Base-by-base conservation (phyloP, 495 filamentous ascomycete species). In the Monascus purpureus region DNA sequence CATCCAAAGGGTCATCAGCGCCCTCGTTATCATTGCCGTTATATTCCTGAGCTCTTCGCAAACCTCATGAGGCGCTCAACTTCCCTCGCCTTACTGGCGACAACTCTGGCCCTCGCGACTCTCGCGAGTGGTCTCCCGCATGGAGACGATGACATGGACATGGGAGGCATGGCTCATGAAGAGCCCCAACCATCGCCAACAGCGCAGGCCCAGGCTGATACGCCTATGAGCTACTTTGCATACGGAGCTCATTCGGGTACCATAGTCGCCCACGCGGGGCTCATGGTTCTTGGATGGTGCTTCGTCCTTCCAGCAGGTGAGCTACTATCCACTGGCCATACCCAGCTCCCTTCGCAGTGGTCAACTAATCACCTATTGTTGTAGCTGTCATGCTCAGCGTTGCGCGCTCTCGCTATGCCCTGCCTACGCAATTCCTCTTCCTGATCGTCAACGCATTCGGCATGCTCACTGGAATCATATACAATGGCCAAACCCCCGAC, bases 381-480 rank as follows among this genome's bases (percentile, higher is more conserved):
- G n/a, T 36, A 92, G 86, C 72, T 41, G 74, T 88, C 36, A 80
- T 93, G 76, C 63, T 97, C 13, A 88, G 82, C 33, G 66, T 94
- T 37, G 77, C 77, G 17, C 74, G 75, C 31, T 95, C 88, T 15
- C 70, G 80, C 17, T 72, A 79, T 39, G 74, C 75, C 1, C 61
- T 90, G 1, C 63, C 65, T n/a, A 58, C 69, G 15, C 87, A 96
- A 50, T 68, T 87, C 38, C 32, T 71, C 2, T 96, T 97, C 57
- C 57, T 88, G 23, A 52, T 71, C 7, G 47, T 74, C 17, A 88
- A 93, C 52, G 75, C 62, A 3, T 42, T 79, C 11, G 85, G 80
- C 23, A 41, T 92, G 32, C 47, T 92, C 15, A 45, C 86, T 24
- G 79, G 74, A 2, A 69, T 77, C 33, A 61, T 90, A 13, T 93